These are phyloP conservation scores for Pyrenochaeta sp. DNA, from an alignment of 2,329 filamentous ascomycete species.

Conservation along the genomic window DNA sequence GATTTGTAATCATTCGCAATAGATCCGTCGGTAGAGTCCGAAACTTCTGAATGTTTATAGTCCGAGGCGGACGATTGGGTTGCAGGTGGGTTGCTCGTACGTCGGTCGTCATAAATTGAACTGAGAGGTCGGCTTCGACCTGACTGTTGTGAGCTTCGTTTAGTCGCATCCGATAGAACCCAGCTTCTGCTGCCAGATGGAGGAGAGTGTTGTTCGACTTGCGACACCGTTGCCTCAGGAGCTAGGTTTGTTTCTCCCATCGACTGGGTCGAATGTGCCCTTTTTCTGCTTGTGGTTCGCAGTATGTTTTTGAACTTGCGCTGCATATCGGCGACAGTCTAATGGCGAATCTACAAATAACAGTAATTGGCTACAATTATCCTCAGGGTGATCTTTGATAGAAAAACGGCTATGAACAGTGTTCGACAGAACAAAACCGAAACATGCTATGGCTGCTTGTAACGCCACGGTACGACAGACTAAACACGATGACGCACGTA, in stretches of 20 bases:
- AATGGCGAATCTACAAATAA: not conserved
- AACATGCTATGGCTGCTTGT: conserved; percentile 4
- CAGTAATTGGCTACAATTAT: not conserved
- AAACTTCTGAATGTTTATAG: conserved; percentile 1
- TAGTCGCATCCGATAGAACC: conserved; percentile 6
- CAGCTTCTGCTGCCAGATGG: conserved; percentile 1
- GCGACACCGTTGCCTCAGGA: conserved; percentile 7
- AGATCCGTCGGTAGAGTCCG: conserved; percentile 14
- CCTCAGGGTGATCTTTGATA: not conserved
- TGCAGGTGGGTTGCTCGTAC: not conserved
- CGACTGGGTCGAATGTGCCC: conserved; percentile 11
- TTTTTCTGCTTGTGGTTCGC: conserved; percentile 16
- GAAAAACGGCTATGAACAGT: not conserved
- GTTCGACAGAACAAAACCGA: not conserved
- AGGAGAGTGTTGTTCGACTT: conserved; percentile 3
- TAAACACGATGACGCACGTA: conserved; percentile 16
- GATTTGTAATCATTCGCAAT: conserved; percentile 33
- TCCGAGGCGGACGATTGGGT: not conserved
- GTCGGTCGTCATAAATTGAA: conserved; percentile 14
- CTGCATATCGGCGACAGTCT: conserved; percentile 12
- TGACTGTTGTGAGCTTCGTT: not conserved
- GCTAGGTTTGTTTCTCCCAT: conserved; percentile 11
- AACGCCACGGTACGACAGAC: conserved; percentile 4
- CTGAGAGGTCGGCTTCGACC: conserved; percentile 19
- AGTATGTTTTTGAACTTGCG: conserved; percentile 27